phyloP scores from a whole-genome alignment of 306 rosid genomes.

The Dryas drummondii region DNA sequence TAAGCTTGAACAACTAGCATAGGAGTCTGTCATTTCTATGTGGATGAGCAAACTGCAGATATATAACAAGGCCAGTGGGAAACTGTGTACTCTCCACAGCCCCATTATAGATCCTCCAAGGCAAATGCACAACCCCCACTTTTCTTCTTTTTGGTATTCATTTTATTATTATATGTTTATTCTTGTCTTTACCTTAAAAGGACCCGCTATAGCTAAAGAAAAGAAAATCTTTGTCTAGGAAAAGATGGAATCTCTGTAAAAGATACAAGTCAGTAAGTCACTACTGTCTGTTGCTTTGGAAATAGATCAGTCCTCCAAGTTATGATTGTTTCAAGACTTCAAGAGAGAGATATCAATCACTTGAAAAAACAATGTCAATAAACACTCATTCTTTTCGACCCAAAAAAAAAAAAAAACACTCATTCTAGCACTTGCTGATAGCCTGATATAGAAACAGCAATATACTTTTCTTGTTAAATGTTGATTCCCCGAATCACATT shows the following conservation, averaged over 20 bases:
- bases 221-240: background rate
- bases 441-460: too few species aligned
- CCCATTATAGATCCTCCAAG: background rate
- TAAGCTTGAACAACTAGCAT: background rate
- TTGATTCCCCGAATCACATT: too few species aligned
- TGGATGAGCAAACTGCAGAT: background rate
- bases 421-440: too few species aligned
- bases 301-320: slow-evolving; percentile 14
- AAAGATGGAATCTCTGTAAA: slow-evolving; percentile 3
- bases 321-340: too few species aligned
- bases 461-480: too few species aligned
- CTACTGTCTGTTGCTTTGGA: slow-evolving; percentile 29
- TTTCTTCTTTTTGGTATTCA: slow-evolving; percentile 12
- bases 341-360: too few species aligned
- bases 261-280: background rate
- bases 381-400: too few species aligned
- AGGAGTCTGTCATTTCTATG: background rate
- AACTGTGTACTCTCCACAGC: background rate
- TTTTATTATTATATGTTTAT: slow-evolving; percentile 20
- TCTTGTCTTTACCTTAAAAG: slow-evolving; percentile 27
- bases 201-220: background rate
- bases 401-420: too few species aligned
- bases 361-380: too few species aligned
- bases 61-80: slow-evolving; percentile 23
- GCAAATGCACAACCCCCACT: slow-evolving; percentile 10